Base-by-base conservation (phyloP, 108 stramenopile species). In the Skeletonema costatum region DNA sequence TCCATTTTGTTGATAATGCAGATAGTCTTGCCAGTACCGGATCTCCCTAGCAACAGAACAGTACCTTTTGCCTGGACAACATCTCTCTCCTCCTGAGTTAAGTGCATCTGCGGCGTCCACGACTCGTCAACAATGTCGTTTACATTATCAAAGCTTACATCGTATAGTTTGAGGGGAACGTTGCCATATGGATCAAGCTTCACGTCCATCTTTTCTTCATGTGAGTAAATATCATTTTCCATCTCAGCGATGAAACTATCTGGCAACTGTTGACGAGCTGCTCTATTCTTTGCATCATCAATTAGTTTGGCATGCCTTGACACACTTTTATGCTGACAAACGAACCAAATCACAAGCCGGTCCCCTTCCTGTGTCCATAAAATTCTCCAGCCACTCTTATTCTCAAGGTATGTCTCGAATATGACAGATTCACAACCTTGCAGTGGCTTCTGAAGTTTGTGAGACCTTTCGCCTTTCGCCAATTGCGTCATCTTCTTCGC, bases 21-120 rank as follows among this genome's bases (percentile, higher is more conserved):
- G 25, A 89, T 42, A 4, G 88, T 89, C 66, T 89, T 89, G 6
- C 88, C 88, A 17, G 86, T 87, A 13, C 88, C 86, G 38, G 66
- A 70, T 36, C 86, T 62, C 7, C 88, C 88, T 13, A 89, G 68
- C 58, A 89, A 44, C 38, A 87, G 51, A 16, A 87, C 85, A 10
- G 88, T 85, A 5, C 88, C 86, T 42, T 70, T 50, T 9, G 61
- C 68, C 64, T 87, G 75, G 21, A 87, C 88, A 53, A 85, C 60
- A 25, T 60, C 41, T 41, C 74, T 70, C 70, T 89, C 88, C 21
- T 76, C 86, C 2, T 53, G 31, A 9, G 86, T 87, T 29, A 89
- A 71, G 32, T 77, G 51, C 62, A 89, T 59, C 16, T 60, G 64
- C 25, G 88, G 88, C 51, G 36, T 65, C 86, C 85, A 89, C 13